Evolutionary conservation across 2,329 filamentous ascomycete genomes (phyloP).

Genomic region (Diaporthe citriasiana): DNA sequence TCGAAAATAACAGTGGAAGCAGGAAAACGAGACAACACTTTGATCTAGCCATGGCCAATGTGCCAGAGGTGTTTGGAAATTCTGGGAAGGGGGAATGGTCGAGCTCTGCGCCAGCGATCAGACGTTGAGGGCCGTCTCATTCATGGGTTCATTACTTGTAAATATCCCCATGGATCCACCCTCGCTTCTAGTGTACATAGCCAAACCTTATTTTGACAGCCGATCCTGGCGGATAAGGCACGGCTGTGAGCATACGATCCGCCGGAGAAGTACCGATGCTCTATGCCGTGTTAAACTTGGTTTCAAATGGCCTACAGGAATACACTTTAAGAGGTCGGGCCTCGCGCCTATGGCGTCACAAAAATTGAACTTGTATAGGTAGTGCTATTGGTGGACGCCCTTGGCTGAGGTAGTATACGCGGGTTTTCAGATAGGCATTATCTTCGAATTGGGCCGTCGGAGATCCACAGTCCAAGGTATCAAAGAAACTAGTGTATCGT

Average conservation of each 20-base stretch:
- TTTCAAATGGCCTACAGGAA: constrained; percentile 16
- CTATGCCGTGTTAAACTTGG: not conserved
- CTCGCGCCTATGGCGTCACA: not conserved
- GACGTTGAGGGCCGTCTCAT: not conserved
- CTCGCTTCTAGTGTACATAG: constrained; percentile 12
- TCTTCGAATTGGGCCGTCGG: not conserved
- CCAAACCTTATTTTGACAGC: constrained; percentile 4
- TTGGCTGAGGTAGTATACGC: not conserved
- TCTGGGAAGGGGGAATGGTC: not conserved
- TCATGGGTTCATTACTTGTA: constrained; percentile 15
- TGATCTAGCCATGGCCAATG: constrained; percentile 4
- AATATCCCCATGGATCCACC: not conserved
- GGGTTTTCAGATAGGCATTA: not conserved
- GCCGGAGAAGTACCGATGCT: not conserved
- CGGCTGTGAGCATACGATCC: not conserved
- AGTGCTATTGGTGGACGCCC: not conserved
- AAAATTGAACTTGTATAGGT: not conserved
- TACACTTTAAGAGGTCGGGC: not conserved
- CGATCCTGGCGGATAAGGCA: not conserved
- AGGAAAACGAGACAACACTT: not conserved
- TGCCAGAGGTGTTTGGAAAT: not conserved
- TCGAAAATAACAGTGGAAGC: constrained; percentile 27
- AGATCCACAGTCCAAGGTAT: too few species aligned
- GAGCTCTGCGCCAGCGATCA: not conserved
- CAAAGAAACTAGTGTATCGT: not conserved